These are phyloP conservation scores for Vigna nakashimae DNA, from an alignment of 306 rosid species.

Conservation along the genomic window DNA sequence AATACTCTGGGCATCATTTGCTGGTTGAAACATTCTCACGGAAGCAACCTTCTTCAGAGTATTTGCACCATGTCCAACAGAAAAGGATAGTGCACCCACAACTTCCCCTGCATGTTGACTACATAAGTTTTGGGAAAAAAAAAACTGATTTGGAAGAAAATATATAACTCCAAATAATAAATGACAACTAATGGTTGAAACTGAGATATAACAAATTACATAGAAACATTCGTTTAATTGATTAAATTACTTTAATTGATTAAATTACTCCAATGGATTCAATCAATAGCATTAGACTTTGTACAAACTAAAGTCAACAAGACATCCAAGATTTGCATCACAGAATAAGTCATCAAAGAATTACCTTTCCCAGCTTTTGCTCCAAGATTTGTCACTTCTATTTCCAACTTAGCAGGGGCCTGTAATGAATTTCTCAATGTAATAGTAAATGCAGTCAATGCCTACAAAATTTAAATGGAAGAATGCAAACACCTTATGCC, in stretches of 20 bases:
- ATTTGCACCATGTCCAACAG: conserved; percentile 80
- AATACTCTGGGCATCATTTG: conserved; percentile 56
- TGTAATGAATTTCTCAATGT: conserved; percentile 50
- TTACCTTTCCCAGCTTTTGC: conserved; percentile 99
- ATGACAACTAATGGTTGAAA: conserved; percentile 16
- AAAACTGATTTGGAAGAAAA: conserved; percentile 29
- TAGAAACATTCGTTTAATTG: background rate
- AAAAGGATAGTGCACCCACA: conserved; percentile 84
- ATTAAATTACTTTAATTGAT: background rate
- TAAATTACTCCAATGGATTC: conserved; percentile 22
- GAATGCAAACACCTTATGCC: background rate
- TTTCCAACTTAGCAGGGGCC: conserved; percentile 92
- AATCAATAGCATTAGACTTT: conserved; percentile 13
- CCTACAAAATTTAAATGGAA: background rate
- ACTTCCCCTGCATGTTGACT: conserved; percentile 75
- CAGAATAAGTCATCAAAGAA: conserved; percentile 36
- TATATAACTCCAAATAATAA: background rate
- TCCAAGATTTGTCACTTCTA: conserved; percentile 93
- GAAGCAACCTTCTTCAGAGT: conserved; percentile 80
- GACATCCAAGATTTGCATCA: background rate
- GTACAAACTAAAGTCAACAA: conserved; percentile 27
- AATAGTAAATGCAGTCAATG: conserved; percentile 22
- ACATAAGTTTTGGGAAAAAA: conserved; percentile 26
- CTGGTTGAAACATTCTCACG: conserved; percentile 69
- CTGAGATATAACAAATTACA: conserved; percentile 6